phyloP scores from a whole-genome alignment of 208 protist genomes.

The Trypanosoma congolense region DNA sequence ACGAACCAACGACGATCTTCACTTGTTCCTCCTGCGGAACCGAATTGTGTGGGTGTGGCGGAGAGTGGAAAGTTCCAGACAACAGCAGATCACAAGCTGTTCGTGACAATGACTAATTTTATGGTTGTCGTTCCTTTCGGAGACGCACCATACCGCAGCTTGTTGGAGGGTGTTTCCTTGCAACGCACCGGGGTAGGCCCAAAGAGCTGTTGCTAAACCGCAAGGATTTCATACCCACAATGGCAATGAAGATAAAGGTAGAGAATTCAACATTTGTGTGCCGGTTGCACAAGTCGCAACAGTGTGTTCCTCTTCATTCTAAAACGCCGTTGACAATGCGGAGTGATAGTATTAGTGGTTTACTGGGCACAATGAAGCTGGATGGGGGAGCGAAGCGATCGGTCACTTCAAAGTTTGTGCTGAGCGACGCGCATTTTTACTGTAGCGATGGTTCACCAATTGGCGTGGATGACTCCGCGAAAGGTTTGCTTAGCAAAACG shows the following conservation, averaged over 20 bases:
- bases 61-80: slow-evolving; percentile 33
- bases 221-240: slow-evolving; percentile 61
- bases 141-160: slow-evolving; percentile 65
- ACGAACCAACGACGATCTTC: slow-evolving; percentile 14
- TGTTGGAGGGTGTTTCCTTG: slow-evolving; percentile 57
- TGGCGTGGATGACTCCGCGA: slow-evolving; percentile 2
- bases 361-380: neutral
- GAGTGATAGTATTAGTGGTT: neutral
- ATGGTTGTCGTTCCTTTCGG: slow-evolving; percentile 79
- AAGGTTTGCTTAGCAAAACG: slow-evolving; percentile 30
- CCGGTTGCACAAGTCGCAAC: slow-evolving; percentile 16
- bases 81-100: slow-evolving; percentile 39
- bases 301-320: slow-evolving; percentile 1
- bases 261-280: slow-evolving; percentile 54
- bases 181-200: slow-evolving; percentile 44
- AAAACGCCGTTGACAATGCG: neutral
- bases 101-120: slow-evolving; percentile 60
- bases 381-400: neutral
- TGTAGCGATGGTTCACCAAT: slow-evolving; percentile 63
- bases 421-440: slow-evolving; percentile 57
- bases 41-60: slow-evolving; percentile 4
- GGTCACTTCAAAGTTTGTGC: slow-evolving; percentile 46
- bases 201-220: slow-evolving; percentile 41
- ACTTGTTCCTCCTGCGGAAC: slow-evolving; percentile 9
- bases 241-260: slow-evolving; percentile 70